A percentile compares a stretch with the other conserved stretches of the same genome.
phyloP scores from a whole-genome alignment of 495 filamentous ascomycete species.

The Penicillium mononematosum region DNA sequence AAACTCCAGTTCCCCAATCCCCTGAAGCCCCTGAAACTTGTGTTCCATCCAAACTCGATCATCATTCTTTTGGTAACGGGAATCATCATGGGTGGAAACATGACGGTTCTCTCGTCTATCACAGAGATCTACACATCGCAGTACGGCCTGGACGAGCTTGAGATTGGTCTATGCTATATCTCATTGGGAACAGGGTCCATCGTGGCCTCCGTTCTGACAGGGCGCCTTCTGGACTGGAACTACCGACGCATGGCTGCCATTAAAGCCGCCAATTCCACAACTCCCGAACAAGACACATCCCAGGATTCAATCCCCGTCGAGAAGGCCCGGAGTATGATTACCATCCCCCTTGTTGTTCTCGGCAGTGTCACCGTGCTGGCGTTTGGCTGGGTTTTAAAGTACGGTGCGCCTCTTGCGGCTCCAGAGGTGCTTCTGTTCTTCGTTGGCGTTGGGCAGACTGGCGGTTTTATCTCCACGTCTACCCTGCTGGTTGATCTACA shows the following conservation, averaged over 20 bases:
- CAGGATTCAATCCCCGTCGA: conserved; percentile 17
- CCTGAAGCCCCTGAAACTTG: conserved; percentile 40
- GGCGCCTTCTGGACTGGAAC: conserved; percentile 43
- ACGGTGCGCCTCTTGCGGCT: conserved; percentile 43
- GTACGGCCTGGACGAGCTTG: conserved; percentile 30
- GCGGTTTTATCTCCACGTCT: conserved; percentile 42
- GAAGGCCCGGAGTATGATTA: conserved; percentile 19
- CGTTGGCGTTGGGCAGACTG: conserved; percentile 50
- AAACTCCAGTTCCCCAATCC: conserved; percentile 26
- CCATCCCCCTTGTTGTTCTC: conserved; percentile 16
- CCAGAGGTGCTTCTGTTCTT: conserved; percentile 55
- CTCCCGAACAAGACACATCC: background rate
- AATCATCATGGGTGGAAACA: conserved; percentile 28
- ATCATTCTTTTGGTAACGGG: conserved; percentile 45
- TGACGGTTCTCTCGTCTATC: conserved; percentile 30
- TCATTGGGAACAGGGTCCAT: conserved; percentile 39
- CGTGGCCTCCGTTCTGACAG: conserved; percentile 23
- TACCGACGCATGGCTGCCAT: conserved; percentile 36
- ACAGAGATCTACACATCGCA: conserved; percentile 22
- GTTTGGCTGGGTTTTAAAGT: conserved; percentile 28
- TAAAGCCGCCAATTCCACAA: background rate
- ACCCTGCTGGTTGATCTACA: conserved; percentile 60
- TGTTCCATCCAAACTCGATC: conserved; percentile 53
- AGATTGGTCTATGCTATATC: conserved; percentile 39
- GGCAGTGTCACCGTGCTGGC: conserved; percentile 18